A percentile compares a stretch with the other conserved stretches of the same genome.
Conservation (phyloP, 176 grass and related monocot genomes). For the Oryza glaberrima region DNA sequence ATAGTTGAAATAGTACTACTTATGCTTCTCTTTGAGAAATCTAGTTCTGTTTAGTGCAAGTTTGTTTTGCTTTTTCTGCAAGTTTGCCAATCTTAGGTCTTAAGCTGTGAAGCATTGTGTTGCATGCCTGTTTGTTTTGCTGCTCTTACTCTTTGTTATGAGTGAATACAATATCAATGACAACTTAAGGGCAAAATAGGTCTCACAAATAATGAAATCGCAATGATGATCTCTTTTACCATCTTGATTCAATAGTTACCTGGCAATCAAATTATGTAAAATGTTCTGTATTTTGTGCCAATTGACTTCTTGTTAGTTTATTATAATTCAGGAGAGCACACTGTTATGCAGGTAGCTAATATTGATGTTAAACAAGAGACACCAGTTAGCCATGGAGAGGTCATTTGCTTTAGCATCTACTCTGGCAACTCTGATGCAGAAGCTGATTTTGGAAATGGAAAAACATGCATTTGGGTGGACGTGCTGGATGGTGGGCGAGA, state of each 20-base stretch:
- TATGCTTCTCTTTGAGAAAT: constrained; percentile 5
- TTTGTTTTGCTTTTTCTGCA: neutral
- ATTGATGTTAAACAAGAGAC: constrained; percentile 91
- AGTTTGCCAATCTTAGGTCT: neutral
- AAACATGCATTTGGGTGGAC: constrained; percentile 99
- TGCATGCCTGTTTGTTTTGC: neutral
- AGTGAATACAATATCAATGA: neutral
- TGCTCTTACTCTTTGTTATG: constrained; percentile 19
- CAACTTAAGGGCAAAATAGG: neutral
- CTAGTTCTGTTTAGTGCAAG: neutral
- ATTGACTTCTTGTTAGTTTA: neutral
- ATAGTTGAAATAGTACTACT: neutral
- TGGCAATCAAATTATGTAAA: constrained; percentile 3
- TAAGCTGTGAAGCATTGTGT: neutral
- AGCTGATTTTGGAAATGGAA: constrained; percentile 92
- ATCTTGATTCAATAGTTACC: constrained; percentile 26
- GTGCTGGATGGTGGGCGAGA: constrained; percentile 79
- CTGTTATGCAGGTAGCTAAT: constrained; percentile 71
- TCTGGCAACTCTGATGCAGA: constrained; percentile 54
- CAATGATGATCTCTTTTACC: neutral
- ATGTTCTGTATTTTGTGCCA: constrained; percentile 9
- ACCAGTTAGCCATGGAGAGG: constrained; percentile 85
- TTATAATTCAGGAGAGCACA: constrained; percentile 34
- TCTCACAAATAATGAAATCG: neutral
- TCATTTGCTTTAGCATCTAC: constrained; percentile 97